These are phyloP conservation scores for Alternaria infectoria DNA, from an alignment of 2,329 filamentous ascomycete genomes.

Conservation along the genomic window DNA sequence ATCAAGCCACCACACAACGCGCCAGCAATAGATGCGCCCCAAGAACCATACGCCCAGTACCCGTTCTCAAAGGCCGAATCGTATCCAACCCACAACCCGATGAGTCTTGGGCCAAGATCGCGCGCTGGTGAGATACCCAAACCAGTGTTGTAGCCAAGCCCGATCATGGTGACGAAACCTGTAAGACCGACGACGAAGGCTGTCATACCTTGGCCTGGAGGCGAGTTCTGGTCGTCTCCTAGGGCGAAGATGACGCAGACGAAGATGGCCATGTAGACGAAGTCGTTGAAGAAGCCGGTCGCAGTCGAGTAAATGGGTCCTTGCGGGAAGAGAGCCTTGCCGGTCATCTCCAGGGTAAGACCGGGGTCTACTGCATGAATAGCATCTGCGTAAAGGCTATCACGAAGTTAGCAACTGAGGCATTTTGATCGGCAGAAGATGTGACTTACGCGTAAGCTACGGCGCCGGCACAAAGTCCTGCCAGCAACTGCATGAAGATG, in stretches of 20 bases:
- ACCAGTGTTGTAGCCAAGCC: conserved; percentile 38
- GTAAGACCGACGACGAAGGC: conserved; percentile 48
- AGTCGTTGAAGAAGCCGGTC: conserved; percentile 74
- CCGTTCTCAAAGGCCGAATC: conserved; percentile 51
- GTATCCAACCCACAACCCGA: conserved; percentile 72
- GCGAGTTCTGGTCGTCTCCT: conserved; percentile 55
- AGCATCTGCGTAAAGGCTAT: conserved; percentile 53
- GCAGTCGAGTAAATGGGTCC: conserved; percentile 65
- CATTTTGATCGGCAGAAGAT: conserved; percentile 46
- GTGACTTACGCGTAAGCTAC: conserved; percentile 52
- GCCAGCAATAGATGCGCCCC: conserved; percentile 33
- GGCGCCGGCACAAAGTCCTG: conserved; percentile 56
- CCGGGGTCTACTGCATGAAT: conserved; percentile 65
- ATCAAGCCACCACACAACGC: conserved; percentile 34
- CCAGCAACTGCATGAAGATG: conserved; percentile 59
- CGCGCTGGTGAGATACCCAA: conserved; percentile 70
- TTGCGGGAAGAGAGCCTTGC: conserved; percentile 67
- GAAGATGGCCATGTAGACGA: conserved; percentile 68
- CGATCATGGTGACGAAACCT: conserved; percentile 32
- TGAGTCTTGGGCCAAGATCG: conserved; percentile 73
- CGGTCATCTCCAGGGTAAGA: conserved; percentile 36
- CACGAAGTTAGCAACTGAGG: conserved; percentile 25
- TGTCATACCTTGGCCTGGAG: conserved; percentile 57
- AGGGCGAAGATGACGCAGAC: conserved; percentile 75
- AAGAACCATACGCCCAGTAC: conserved; percentile 40